Evolutionary conservation across 352 stramenopile genomes (phyloP).

Genomic region (Pythium folliculosum): DNA sequence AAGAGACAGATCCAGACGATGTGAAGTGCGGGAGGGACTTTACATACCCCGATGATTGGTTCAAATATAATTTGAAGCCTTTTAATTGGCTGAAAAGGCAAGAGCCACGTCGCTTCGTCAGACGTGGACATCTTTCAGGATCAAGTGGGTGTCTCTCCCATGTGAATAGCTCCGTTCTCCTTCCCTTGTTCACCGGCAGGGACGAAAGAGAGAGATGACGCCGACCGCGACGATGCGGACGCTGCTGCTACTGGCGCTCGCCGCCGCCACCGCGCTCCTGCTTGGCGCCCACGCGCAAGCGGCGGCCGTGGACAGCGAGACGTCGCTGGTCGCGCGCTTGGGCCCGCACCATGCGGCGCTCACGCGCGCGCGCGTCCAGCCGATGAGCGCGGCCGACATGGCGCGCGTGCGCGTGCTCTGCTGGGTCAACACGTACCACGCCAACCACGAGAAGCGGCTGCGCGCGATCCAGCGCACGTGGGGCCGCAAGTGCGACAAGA

Average conservation of each 20-base stretch:
- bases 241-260: constrained; percentile 12
- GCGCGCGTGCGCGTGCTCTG: constrained; percentile 66
- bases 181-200: not conserved
- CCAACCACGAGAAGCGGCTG: constrained; percentile 66
- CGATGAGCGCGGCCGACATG: constrained; percentile 39
- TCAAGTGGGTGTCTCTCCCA: not conserved
- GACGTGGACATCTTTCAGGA: not conserved
- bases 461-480: constrained; percentile 75
- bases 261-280: not conserved
- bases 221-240: not conserved
- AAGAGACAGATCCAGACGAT: not conserved
- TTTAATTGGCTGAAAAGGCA: constrained; percentile 1
- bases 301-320: constrained; percentile 7
- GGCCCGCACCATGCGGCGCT: constrained; percentile 72
- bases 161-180: not conserved
- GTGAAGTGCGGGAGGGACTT: too few species aligned
- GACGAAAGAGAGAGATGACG: not conserved
- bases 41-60: constrained; percentile 1
- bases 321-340: constrained; percentile 41
- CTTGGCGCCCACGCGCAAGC: not conserved
- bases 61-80: constrained; percentile 1
- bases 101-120: constrained; percentile 4
- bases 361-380: constrained; percentile 64
- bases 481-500: constrained; percentile 81
- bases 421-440: constrained; percentile 86